Evolutionary conservation across 176 grass and related monocot species (phyloP).

Genomic region (Triticum turgidum): DNA sequence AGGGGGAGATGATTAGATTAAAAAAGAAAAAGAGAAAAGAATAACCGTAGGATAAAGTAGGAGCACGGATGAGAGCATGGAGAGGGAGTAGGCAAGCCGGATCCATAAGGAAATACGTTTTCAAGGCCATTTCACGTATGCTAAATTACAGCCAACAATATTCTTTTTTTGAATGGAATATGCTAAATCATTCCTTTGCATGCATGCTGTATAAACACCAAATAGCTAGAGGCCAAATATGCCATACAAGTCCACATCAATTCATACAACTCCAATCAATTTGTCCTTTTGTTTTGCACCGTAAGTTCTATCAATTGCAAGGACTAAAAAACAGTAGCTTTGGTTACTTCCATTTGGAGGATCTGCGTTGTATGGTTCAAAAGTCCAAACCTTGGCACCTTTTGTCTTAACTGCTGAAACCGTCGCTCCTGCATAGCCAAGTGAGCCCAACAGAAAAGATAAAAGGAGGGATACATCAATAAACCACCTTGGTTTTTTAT

Average conservation of each 20-base stretch:
- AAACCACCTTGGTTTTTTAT: neutral
- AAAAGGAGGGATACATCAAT: slow-evolving; percentile 25
- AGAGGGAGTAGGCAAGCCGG: no score
- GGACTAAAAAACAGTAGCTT: slow-evolving; percentile 33
- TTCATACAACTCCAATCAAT: slow-evolving; percentile 62
- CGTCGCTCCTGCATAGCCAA: slow-evolving; percentile 38
- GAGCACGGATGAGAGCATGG: no score
- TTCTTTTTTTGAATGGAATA: neutral
- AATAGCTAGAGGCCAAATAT: slow-evolving; percentile 10
- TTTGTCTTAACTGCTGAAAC: slow-evolving; percentile 39
- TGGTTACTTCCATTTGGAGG: slow-evolving; percentile 49
- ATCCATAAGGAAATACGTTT: neutral
- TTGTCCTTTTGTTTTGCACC: slow-evolving; percentile 44
- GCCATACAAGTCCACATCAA: slow-evolving; percentile 36
- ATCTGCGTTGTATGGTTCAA: slow-evolving; percentile 37
- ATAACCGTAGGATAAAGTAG: no score
- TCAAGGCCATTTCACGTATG: neutral
- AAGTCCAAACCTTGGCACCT: slow-evolving; percentile 39
- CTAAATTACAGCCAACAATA: slow-evolving; percentile 7
- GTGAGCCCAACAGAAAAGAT: slow-evolving; percentile 44
- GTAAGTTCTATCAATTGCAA: slow-evolving; percentile 55
- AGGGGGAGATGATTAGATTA: no score
- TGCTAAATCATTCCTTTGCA: slow-evolving; percentile 12
- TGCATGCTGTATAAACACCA: neutral
- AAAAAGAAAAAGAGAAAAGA: no score